A percentile compares a stretch with the other conserved stretches of the same genome.
Evolutionary conservation across 1,284 basidiomycete species (phyloP).

Genomic region (Takashimella koratensis): DNA sequence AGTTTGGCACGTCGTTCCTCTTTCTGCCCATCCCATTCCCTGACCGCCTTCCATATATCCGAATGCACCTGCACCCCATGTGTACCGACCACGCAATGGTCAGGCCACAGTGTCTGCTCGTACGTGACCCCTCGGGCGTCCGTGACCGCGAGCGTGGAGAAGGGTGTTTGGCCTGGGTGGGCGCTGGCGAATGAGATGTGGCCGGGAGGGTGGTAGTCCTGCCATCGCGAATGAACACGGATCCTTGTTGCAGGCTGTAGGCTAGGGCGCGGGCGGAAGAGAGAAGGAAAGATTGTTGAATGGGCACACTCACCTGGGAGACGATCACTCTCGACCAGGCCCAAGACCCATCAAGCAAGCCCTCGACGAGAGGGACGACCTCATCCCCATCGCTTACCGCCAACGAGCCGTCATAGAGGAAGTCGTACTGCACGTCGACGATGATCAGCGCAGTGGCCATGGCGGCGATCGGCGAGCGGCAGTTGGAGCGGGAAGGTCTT

Average conservation of each 20-base stretch:
- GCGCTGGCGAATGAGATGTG: slow-evolving; percentile 64
- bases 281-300: too few relatives aligned
- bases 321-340: slow-evolving; percentile 51
- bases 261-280: too few relatives aligned
- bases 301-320: slow-evolving; percentile 51
- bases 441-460: slow-evolving; percentile 53
- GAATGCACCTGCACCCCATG: slow-evolving; percentile 34
- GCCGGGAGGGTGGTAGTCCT: slow-evolving; percentile 56
- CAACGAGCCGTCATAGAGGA: slow-evolving; percentile 58
- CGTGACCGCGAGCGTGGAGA: slow-evolving; percentile 48
- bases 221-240: too few relatives aligned
- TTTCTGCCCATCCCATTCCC: background rate
- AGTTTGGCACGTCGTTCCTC: slow-evolving; percentile 15
- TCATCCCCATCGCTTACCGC: slow-evolving; percentile 54
- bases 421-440: slow-evolving; percentile 64
- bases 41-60: slow-evolving; percentile 3
- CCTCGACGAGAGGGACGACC: slow-evolving; percentile 53
- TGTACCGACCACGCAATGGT: slow-evolving; percentile 51
- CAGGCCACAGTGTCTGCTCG: slow-evolving; percentile 56
- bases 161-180: slow-evolving; percentile 52
- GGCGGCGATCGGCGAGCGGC: too few relatives aligned
- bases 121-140: slow-evolving; percentile 34
- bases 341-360: slow-evolving; percentile 53
- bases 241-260: too few relatives aligned
- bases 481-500: too few relatives aligned